Percentiles rank a stretch among this genome's conserved stretches.
These are phyloP conservation scores for Aureobasidium sp. DNA, from an alignment of 2,329 filamentous ascomycete genomes.

Conservation along the genomic window DNA sequence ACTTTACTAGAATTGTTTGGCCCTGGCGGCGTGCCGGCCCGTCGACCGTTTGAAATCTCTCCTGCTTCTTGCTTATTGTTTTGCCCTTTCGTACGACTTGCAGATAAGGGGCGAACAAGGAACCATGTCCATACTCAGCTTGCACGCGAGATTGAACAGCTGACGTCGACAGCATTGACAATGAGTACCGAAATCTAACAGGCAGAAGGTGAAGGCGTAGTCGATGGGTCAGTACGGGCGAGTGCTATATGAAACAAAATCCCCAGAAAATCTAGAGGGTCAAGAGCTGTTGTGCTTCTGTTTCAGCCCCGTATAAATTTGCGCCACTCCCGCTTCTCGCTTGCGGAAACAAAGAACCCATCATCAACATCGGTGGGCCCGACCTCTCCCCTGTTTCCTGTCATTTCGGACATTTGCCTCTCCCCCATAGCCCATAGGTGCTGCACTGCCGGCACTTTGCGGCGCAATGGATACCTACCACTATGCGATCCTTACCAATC, in stretches of 20 bases:
- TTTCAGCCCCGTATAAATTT: constrained; percentile 8
- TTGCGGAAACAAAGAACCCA: constrained; percentile 4
- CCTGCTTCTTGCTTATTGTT: neutral
- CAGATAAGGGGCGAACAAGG: neutral
- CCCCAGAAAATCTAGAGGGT: neutral
- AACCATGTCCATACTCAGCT: neutral
- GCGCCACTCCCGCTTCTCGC: constrained; percentile 6
- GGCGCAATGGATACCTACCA: neutral
- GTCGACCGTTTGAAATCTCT: neutral
- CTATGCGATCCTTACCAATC: neutral
- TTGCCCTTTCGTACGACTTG: neutral
- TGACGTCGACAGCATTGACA: neutral
- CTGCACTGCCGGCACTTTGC: neutral
- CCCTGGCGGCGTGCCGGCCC: neutral
- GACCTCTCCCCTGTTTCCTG: neutral
- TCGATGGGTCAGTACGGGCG: neutral
- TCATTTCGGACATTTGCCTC: neutral
- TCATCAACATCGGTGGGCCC: neutral
- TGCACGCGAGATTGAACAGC: constrained; percentile 1
- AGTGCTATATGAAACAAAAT: neutral
- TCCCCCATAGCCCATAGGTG: neutral
- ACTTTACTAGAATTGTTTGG: neutral
- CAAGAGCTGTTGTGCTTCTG: neutral
- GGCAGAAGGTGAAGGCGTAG: neutral
- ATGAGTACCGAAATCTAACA: neutral